These are phyloP conservation scores for Beverwykella pulmonaria DNA, from an alignment of 495 filamentous ascomycete genomes.

Conservation along the genomic window DNA sequence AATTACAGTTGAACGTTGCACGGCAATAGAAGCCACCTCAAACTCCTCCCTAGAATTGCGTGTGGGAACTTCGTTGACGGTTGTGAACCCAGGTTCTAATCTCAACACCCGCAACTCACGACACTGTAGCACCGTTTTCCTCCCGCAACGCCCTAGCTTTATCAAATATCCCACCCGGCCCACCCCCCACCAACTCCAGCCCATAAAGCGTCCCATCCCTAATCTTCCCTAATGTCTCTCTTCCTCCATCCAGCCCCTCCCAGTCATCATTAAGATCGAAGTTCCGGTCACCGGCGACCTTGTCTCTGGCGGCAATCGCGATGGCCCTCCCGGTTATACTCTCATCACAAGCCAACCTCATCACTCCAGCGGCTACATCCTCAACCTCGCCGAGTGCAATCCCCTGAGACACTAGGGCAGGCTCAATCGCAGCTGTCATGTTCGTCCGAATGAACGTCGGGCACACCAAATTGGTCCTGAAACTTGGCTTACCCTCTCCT, in stretches of 20 bases:
- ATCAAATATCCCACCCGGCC: neutral
- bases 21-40: no score
- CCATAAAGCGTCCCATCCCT: neutral
- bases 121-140: neutral
- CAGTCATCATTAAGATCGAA: slow-evolving; percentile 24
- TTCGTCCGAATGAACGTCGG: slow-evolving; percentile 26
- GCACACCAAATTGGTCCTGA: slow-evolving; percentile 29
- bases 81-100: no score
- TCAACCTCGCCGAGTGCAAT: slow-evolving; percentile 11
- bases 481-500: neutral
- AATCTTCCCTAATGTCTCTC: neutral
- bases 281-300: slow-evolving; percentile 8
- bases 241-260: slow-evolving; percentile 4
- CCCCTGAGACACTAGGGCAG: neutral
- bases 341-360: slow-evolving; percentile 22
- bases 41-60: no score
- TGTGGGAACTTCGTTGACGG: no score
- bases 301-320: slow-evolving; percentile 5
- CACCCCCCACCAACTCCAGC: neutral
- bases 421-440: slow-evolving; percentile 11
- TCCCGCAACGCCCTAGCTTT: neutral
- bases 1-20: no score
- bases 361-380: slow-evolving; percentile 24
- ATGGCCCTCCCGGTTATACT: slow-evolving; percentile 7
- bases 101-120: neutral